A percentile compares a stretch with the other conserved stretches of the same genome.
phyloP scores from a whole-genome alignment of 73 alveolate species.

The Paramecium caudatum region DNA sequence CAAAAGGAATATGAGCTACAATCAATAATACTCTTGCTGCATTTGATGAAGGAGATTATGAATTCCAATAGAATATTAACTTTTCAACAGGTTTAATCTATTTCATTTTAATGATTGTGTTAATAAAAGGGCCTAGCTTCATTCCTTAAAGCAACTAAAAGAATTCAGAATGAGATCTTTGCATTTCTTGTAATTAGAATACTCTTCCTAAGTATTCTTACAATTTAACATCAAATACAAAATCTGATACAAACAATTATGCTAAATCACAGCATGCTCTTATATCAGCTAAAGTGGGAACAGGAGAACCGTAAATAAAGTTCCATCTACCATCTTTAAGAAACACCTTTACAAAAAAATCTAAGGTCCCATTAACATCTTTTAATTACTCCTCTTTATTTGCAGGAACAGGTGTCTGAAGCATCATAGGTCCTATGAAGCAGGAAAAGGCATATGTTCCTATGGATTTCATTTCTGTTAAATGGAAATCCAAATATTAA shows the following conservation, averaged over 20 bases:
- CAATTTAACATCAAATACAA: background rate
- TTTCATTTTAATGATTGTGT: background rate
- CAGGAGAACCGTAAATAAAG: background rate
- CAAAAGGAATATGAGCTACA: background rate
- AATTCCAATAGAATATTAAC: background rate
- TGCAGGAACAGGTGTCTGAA: background rate
- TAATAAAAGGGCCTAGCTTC: background rate
- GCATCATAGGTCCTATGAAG: background rate
- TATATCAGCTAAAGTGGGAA: constrained; percentile 35
- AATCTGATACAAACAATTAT: background rate
- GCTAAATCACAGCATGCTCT: background rate
- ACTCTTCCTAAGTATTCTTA: constrained; percentile 6
- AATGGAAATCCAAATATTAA: constrained; percentile 13
- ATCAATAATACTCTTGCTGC: constrained; percentile 17
- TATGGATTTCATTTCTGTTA: background rate
- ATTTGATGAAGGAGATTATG: background rate
- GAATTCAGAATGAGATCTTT: background rate
- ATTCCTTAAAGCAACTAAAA: background rate
- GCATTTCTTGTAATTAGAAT: background rate
- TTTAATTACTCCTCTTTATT: constrained; percentile 17
- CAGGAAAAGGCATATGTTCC: background rate
- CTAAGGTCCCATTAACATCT: constrained; percentile 14
- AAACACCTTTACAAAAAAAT: background rate
- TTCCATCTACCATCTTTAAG: background rate
- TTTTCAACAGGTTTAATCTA: background rate